phyloP scores from a whole-genome alignment of 2,329 filamentous ascomycete genomes.

The Cladosporium sp. region DNA sequence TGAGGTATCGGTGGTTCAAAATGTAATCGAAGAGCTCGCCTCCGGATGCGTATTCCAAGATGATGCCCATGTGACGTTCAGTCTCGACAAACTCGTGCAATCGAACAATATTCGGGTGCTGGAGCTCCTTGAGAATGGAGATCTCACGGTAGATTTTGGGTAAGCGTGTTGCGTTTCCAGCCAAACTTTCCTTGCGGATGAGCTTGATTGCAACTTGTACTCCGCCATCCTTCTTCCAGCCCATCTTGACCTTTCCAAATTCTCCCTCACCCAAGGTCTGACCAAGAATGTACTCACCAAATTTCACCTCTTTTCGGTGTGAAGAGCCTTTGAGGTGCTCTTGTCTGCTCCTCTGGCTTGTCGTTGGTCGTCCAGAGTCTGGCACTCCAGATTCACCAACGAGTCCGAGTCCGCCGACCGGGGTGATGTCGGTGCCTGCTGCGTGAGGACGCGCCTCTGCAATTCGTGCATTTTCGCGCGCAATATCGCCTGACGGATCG shows the following conservation, averaged over 20 bases:
- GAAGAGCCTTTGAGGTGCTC: conserved; percentile 57
- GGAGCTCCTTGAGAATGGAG: conserved; percentile 79
- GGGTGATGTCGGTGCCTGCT: conserved; percentile 46
- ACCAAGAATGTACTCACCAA: conserved; percentile 93
- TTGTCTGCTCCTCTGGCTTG: conserved; percentile 51
- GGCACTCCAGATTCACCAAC: conserved; percentile 52
- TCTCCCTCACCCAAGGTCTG: conserved; percentile 97
- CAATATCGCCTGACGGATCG: conserved; percentile 71
- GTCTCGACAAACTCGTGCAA: conserved; percentile 99
- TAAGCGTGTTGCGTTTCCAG: conserved; percentile 81
- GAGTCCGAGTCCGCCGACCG: conserved; percentile 50
- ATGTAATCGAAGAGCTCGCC: conserved; percentile 99
- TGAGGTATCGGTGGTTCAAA: conserved; percentile 91
- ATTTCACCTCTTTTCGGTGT: conserved; percentile 73
- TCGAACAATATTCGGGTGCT: conserved; percentile 95
- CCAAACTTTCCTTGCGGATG: conserved; percentile 87
- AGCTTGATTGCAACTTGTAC: conserved; percentile 96
- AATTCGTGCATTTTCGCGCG: conserved; percentile 69
- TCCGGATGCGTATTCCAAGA: conserved; percentile 95
- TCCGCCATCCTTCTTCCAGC: conserved; percentile 94
- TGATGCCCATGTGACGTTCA: conserved; percentile 94
- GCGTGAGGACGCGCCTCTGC: conserved; percentile 55
- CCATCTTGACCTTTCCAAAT: conserved; percentile 97
- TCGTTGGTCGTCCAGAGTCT: conserved; percentile 40
- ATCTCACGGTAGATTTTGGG: conserved; percentile 98